phyloP scores from a whole-genome alignment of 371 early-diverging fungal genomes.

The Rhizopus delemar region DNA sequence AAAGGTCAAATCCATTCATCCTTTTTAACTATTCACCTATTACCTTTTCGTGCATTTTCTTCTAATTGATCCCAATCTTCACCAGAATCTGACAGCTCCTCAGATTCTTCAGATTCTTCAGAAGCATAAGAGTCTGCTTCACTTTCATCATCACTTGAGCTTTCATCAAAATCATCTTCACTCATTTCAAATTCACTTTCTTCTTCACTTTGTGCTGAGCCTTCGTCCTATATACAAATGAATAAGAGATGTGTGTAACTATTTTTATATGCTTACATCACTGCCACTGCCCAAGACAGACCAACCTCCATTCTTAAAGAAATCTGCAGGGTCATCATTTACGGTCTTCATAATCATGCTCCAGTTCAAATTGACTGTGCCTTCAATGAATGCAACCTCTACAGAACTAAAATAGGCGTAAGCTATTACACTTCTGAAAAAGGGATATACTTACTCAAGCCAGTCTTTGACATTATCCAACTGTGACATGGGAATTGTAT shows the following conservation, averaged over 20 bases:
- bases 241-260: too few species aligned
- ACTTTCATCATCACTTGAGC: slow-evolving; percentile 65
- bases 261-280: slow-evolving; percentile 29
- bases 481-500: slow-evolving; percentile 93
- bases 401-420: slow-evolving; percentile 62
- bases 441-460: slow-evolving; percentile 67
- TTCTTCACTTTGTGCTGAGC: slow-evolving; percentile 53
- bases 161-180: slow-evolving; percentile 52
- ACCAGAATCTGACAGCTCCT: slow-evolving; percentile 66
- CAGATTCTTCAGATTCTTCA: slow-evolving; percentile 58
- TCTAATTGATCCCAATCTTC: slow-evolving; percentile 84
- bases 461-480: slow-evolving; percentile 97
- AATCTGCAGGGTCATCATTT: slow-evolving; percentile 93
- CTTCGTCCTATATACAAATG: slow-evolving; percentile 23
- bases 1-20: background rate
- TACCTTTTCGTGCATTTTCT: slow-evolving; percentile 71
- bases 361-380: slow-evolving; percentile 98
- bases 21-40: background rate
- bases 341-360: slow-evolving; percentile 98
- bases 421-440: slow-evolving; percentile 38
- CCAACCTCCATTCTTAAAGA: slow-evolving; percentile 98
- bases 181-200: slow-evolving; percentile 66
- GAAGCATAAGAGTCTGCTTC: slow-evolving; percentile 70
- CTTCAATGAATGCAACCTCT: slow-evolving; percentile 96
- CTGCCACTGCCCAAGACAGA: slow-evolving; percentile 72